Evolutionary conservation across 805 yeast species (phyloP), one percentile per base, ranked within the genome.

Genomic region (Metschnikowia anglica): DNA sequence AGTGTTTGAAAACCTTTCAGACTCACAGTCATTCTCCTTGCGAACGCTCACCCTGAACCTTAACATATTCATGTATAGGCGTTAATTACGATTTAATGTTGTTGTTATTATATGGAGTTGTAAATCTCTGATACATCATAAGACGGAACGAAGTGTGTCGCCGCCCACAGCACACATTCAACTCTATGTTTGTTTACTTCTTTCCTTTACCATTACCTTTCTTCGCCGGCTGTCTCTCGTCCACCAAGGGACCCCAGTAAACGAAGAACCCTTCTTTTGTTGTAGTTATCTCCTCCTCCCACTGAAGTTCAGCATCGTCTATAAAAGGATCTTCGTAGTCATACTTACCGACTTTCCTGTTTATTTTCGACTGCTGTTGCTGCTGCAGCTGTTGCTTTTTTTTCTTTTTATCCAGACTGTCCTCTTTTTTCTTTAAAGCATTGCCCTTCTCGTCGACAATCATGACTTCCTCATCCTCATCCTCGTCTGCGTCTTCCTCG

Each of bases 231-330:
- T 50, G 35, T 41, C 72, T 53, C 35, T 70, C 75, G 39, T 84
- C 90, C 21, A 84, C 80, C 46, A 91, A 68, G 2, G 96, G 95
- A 0, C 99, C 99, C 70, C 89, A 87, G 63, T 82, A 93, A 0
- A 93, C 97, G 53, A 91, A 93, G 60, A 90, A 93, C 1, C 98
- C 99, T 58, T 93, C 98, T 51, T 85, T 85, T 0, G 97, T 89
- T 1, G 91, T 81, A 2, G 91, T 90, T 7, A 95, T 81, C 56
- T 86, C 95, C 61, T 90, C 97, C 64, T 93, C 99, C 85, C 93
- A 85, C 44, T 80, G 77, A 53, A 89, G 69, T 64, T 93, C 99
- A 12, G 88, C 78, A 64, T 93, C 99, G 66, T 93, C 99, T 45
- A 93, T 93, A 58, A 93, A 93, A 2, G 98, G 99, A 63, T 93